Evolutionary conservation across 2,329 filamentous ascomycete genomes (phyloP).

Genomic region (Cladosporium sp.): DNA sequence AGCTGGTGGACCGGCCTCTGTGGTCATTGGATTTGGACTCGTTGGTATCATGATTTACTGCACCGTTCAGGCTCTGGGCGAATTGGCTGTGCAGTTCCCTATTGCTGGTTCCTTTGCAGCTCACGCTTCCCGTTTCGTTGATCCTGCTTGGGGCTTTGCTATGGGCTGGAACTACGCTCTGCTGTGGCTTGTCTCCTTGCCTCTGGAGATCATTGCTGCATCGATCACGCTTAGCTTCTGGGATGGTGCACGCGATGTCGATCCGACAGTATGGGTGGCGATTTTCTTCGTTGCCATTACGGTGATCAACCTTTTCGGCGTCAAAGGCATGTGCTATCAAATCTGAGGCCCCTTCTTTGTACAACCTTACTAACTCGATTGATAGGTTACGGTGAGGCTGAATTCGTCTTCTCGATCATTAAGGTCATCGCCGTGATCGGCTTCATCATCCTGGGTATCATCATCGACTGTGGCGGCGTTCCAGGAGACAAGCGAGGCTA

Average conservation of each 20-base stretch:
- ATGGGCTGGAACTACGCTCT: slow-evolving; percentile 29
- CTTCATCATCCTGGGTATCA: slow-evolving; percentile 60
- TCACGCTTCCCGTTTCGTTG: slow-evolving; percentile 42
- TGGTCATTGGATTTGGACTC: slow-evolving; percentile 29
- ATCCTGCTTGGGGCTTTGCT: slow-evolving; percentile 34
- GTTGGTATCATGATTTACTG: slow-evolving; percentile 43
- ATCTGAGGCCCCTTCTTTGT: slow-evolving; percentile 81
- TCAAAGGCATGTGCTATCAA: slow-evolving; percentile 76
- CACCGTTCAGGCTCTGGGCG: slow-evolving; percentile 39
- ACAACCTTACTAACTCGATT: background rate
- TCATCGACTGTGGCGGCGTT: slow-evolving; percentile 55
- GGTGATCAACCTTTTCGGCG: slow-evolving; percentile 79
- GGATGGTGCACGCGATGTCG: slow-evolving; percentile 36
- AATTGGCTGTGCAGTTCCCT: slow-evolving; percentile 39
- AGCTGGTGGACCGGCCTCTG: slow-evolving; percentile 47
- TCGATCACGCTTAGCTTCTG: slow-evolving; percentile 27
- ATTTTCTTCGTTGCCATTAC: slow-evolving; percentile 76
- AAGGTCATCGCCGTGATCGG: slow-evolving; percentile 46
- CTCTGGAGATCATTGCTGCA: slow-evolving; percentile 27
- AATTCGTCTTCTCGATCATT: slow-evolving; percentile 26
- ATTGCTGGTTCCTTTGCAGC: slow-evolving; percentile 39
- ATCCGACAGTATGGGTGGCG: slow-evolving; percentile 73
- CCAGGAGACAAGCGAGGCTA: slow-evolving; percentile 35
- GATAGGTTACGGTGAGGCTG: slow-evolving; percentile 25
- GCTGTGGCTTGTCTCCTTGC: slow-evolving; percentile 23